Base-by-base conservation (phyloP, 2,329 filamentous ascomycete genomes). In the Malbranchea cinnamomea region DNA sequence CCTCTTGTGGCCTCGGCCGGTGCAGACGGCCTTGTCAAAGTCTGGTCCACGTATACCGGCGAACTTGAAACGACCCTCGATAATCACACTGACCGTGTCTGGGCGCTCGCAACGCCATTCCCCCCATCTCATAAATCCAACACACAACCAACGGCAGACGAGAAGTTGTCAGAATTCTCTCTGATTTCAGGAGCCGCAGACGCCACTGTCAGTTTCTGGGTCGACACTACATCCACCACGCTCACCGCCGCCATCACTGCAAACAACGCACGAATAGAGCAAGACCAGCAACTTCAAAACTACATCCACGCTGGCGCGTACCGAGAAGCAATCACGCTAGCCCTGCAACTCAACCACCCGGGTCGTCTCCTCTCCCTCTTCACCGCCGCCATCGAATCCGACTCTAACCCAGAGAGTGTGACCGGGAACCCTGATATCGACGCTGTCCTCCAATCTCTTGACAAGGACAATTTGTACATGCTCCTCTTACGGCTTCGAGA, bases 81-180 rank as follows among this genome's bases (percentile, higher is more conserved):
- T 57, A 95, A 95, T 56, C 89, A 98, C 53, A 84, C 84, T 44
- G 89, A 98, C 56, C 74, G 89, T 34, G 85, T 95, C 1, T 94
- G 85, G 85, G 84, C 84, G 0, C 62, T 95, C 11, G 72, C 82
- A 68, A 87, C 50, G 66, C 78, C 26, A 48, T 64, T 46, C 3
- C 47, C 53, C 6, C 53, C 49, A 8, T 50, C 52, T 17, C 47
- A 46, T 14, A 47, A 48, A 25, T 37, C 41, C 21, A 43, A 52
- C 23, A 40, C 43, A 18, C 48, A 49, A 36, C 38, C 41, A 15
- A 45, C 46, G 21, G 43, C 48, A 10, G 41, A 48, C 23, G 47
- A 46, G n/a, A 36, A 44, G 42, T 45, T 40, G 31, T 40, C 47
- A n/a, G 60, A 58, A 3, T 65, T 85, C 45, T 74, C 74, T 28